These are phyloP conservation scores for Diaporthe humulicola DNA, from an alignment of 2,329 filamentous ascomycete species.

Conservation along the genomic window DNA sequence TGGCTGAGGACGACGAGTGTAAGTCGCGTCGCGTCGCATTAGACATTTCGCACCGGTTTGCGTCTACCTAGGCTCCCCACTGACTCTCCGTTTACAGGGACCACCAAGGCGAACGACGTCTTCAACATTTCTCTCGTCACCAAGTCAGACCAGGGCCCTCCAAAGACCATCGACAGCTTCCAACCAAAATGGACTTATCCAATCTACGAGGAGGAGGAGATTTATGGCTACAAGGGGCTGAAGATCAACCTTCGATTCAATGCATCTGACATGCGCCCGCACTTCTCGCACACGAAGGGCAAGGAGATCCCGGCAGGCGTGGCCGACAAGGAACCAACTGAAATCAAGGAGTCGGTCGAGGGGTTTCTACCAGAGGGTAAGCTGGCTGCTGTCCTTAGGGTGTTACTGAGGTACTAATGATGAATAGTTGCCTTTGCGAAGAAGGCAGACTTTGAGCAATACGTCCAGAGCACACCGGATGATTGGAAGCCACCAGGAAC, in stretches of 20 bases:
- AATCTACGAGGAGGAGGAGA: slow-evolving; percentile 93
- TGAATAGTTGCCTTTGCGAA: slow-evolving; percentile 75
- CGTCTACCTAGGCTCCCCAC: not conserved
- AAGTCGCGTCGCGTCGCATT: slow-evolving; percentile 18
- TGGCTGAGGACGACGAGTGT: slow-evolving; percentile 38
- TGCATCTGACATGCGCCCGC: slow-evolving; percentile 81
- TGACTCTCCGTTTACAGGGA: slow-evolving; percentile 59
- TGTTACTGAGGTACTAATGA: slow-evolving; percentile 37
- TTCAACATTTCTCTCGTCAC: slow-evolving; percentile 71
- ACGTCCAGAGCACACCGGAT: slow-evolving; percentile 60
- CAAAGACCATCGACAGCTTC: slow-evolving; percentile 77
- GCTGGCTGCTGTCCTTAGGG: slow-evolving; percentile 42
- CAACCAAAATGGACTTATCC: slow-evolving; percentile 90
- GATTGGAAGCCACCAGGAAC: slow-evolving; percentile 81
- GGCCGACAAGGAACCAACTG: slow-evolving; percentile 74
- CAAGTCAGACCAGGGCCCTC: slow-evolving; percentile 58
- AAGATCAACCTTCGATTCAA: slow-evolving; percentile 79
- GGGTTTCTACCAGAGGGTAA: slow-evolving; percentile 77
- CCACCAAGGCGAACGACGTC: slow-evolving; percentile 71
- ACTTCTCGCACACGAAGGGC: slow-evolving; percentile 77
- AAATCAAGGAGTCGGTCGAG: slow-evolving; percentile 75
- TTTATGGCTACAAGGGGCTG: slow-evolving; percentile 90
- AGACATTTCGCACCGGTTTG: not conserved
- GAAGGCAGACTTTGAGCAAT: slow-evolving; percentile 71
- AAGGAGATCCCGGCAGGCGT: slow-evolving; percentile 71